These are phyloP conservation scores for Platismatia glauca DNA, from an alignment of 495 filamentous ascomycete genomes.

Conservation along the genomic window DNA sequence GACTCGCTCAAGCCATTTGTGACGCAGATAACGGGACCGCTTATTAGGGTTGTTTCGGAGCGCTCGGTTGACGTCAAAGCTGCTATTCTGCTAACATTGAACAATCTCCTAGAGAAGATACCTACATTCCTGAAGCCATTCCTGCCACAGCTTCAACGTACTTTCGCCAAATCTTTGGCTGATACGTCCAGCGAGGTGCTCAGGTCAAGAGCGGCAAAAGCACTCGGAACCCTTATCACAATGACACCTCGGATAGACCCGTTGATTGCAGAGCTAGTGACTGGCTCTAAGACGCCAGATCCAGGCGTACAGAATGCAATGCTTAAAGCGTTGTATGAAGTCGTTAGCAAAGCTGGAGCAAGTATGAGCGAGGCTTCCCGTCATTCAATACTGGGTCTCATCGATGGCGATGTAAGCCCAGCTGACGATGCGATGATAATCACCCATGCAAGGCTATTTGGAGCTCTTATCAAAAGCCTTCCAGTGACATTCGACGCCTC, in stretches of 20 bases:
- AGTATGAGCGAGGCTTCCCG: slow-evolving; percentile 93
- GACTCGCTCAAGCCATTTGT: slow-evolving; percentile 86
- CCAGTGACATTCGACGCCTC: slow-evolving; percentile 50
- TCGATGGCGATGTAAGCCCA: slow-evolving; percentile 74
- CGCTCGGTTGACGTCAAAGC: slow-evolving; percentile 89
- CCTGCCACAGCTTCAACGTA: slow-evolving; percentile 90
- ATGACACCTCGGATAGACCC: slow-evolving; percentile 94
- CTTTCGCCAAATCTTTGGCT: slow-evolving; percentile 90
- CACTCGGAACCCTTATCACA: slow-evolving; percentile 90
- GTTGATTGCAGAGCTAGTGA: slow-evolving; percentile 73
- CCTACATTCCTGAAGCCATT: slow-evolving; percentile 93
- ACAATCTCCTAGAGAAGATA: slow-evolving; percentile 94
- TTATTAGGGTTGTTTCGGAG: slow-evolving; percentile 95
- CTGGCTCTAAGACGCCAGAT: slow-evolving; percentile 86
- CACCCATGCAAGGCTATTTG: slow-evolving; percentile 80
- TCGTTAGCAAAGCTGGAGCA: slow-evolving; percentile 82
- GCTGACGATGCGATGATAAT: slow-evolving; percentile 68
- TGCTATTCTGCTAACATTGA: slow-evolving; percentile 87
- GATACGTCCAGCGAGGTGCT: slow-evolving; percentile 86
- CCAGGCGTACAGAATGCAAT: slow-evolving; percentile 87
- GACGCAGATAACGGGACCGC: slow-evolving; percentile 91
- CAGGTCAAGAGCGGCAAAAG: slow-evolving; percentile 84
- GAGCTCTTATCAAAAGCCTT: slow-evolving; percentile 77
- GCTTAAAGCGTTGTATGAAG: slow-evolving; percentile 94
- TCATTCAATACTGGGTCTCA: slow-evolving; percentile 68